These are phyloP conservation scores for Aureobasidium uvarum DNA, from an alignment of 2,329 filamentous ascomycete species.

Conservation along the genomic window DNA sequence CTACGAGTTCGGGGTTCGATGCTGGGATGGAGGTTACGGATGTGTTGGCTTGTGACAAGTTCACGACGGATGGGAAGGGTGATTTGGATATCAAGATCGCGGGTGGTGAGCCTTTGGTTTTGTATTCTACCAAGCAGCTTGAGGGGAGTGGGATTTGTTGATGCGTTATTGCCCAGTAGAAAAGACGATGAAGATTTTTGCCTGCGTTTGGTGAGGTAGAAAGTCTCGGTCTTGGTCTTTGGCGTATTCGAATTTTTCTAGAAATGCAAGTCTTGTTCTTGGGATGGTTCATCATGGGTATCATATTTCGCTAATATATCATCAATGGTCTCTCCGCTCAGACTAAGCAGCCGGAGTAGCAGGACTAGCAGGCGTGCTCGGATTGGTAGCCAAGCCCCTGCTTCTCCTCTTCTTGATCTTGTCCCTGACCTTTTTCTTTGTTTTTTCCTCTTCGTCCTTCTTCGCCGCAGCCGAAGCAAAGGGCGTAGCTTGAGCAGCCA, in stretches of 20 bases:
- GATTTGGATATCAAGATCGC: constrained; percentile 47
- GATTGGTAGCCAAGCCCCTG: constrained; percentile 36
- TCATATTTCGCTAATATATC: constrained; percentile 49
- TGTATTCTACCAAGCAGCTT: constrained; percentile 38
- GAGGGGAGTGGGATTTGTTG: constrained; percentile 38
- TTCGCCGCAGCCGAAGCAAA: constrained; percentile 2
- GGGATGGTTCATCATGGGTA: constrained; percentile 38
- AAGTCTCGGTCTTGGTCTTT: too few relatives aligned
- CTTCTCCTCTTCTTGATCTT: constrained; percentile 42
- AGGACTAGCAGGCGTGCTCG: constrained; percentile 22
- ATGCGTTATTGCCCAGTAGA: neutral
- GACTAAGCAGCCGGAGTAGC: constrained; percentile 21
- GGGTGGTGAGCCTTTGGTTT: constrained; percentile 46
- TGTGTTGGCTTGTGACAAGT: constrained; percentile 46
- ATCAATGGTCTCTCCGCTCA: constrained; percentile 39
- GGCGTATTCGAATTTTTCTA: too few relatives aligned
- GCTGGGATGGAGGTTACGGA: constrained; percentile 37
- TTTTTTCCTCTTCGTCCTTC: constrained; percentile 11
- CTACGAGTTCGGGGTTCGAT: constrained; percentile 34
- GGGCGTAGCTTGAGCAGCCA: constrained; percentile 34
- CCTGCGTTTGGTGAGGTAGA: neutral
- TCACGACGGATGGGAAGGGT: constrained; percentile 46
- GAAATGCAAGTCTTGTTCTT: too few relatives aligned
- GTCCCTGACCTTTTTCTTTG: constrained; percentile 29
- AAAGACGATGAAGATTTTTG: neutral